Conservation (phyloP, 768 basidiomycete species). For the Roridomyces roridus region DNA sequence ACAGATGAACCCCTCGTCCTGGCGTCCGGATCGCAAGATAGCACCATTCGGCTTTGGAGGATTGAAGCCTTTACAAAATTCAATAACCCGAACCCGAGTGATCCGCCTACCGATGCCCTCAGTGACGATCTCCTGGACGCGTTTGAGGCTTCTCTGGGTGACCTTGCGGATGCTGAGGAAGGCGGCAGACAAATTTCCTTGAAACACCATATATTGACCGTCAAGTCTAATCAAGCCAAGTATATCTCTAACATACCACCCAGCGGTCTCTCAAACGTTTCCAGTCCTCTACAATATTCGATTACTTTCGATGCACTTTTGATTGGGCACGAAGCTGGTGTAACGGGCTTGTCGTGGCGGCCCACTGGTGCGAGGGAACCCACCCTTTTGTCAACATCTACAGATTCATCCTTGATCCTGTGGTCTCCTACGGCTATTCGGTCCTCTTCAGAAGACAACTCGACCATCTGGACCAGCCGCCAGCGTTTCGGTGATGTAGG, state of each 20-base stretch:
- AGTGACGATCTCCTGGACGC: conserved; percentile 84
- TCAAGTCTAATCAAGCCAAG: conserved; percentile 55
- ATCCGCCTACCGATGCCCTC: conserved; percentile 33
- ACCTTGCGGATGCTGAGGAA: conserved; percentile 74
- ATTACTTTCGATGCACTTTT: conserved; percentile 94
- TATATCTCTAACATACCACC: conserved; percentile 28
- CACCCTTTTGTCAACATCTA: conserved; percentile 88
- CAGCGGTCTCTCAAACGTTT: conserved; percentile 3
- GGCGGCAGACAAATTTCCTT: conserved; percentile 88
- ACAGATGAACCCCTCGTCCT: conserved; percentile 63
- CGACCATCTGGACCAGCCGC: conserved; percentile 85
- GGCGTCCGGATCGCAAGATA: conserved; percentile 96
- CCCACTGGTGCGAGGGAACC: conserved; percentile 43
- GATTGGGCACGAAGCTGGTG: conserved; percentile 93
- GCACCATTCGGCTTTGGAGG: conserved; percentile 92
- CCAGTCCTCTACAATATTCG: conserved; percentile 60
- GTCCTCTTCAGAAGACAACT: conserved; percentile 38
- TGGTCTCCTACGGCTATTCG: conserved; percentile 81
- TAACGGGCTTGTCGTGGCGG: conserved; percentile 90
- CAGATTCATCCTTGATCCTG: conserved; percentile 93
- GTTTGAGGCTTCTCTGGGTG: conserved; percentile 84
- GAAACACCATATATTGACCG: conserved; percentile 80
- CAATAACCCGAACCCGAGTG: conserved; percentile 25
- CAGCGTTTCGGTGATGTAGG: conserved; percentile 95
- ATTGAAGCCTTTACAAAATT: conserved; percentile 59